Conservation (phyloP, 192 early-diverging fungal species). For the Coemansia sp. region DNA sequence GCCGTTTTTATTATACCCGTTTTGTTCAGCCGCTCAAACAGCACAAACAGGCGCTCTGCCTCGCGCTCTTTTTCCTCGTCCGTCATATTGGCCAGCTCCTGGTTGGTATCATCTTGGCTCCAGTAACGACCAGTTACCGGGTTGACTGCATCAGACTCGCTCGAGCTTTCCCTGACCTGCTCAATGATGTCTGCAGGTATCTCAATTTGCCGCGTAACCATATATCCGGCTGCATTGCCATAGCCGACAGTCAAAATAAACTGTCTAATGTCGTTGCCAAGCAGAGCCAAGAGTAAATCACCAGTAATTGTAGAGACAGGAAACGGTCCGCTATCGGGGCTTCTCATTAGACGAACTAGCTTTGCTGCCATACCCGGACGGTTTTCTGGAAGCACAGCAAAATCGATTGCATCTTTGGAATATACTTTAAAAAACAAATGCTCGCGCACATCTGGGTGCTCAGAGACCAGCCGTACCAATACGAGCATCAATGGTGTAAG, state of each 20-base stretch:
- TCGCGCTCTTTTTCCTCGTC: constrained; percentile 97
- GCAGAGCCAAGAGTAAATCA: constrained; percentile 38
- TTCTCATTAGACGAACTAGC: constrained; percentile 39
- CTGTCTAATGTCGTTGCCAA: constrained; percentile 45
- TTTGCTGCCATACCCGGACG: constrained; percentile 27
- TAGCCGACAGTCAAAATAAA: constrained; percentile 72
- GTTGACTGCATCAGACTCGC: constrained; percentile 56
- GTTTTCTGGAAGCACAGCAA: constrained; percentile 33
- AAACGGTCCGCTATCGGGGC: constrained; percentile 41
- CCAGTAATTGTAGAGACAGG: constrained; percentile 26
- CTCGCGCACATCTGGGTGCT: constrained; percentile 25
- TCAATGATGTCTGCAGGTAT: constrained; percentile 43
- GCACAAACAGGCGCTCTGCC: constrained; percentile 85
- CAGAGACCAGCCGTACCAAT: constrained; percentile 33
- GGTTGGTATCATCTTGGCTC: constrained; percentile 40
- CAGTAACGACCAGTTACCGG: constrained; percentile 87
- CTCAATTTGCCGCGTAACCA: constrained; percentile 72
- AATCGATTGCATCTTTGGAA: constrained; percentile 17
- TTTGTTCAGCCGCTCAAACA: constrained; percentile 91
- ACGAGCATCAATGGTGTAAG: constrained; percentile 38
- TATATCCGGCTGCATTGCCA: constrained; percentile 90
- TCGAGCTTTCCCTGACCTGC: constrained; percentile 13
- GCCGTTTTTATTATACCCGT: constrained; percentile 86
- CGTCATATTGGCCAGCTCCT: constrained; percentile 79
- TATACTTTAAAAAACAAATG: constrained; percentile 30